Conservation (phyloP, 495 filamentous ascomycete species). For the Peziza echinospora region DNA sequence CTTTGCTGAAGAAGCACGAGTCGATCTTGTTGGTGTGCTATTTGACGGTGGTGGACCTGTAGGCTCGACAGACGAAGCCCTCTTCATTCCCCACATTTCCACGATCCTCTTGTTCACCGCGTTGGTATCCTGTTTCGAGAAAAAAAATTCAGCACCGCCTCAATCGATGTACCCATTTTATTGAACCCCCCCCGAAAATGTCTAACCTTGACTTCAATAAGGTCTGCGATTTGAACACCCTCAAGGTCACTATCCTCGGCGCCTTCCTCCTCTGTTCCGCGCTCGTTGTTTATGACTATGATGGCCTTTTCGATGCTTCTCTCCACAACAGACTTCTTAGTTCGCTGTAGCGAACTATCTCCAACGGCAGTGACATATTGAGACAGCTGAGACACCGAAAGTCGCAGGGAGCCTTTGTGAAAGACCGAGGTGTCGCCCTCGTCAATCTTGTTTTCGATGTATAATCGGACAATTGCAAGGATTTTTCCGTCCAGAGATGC, state of each 20-base stretch:
- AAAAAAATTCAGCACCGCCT: slow-evolving; percentile 2
- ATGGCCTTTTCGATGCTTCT: slow-evolving; percentile 73
- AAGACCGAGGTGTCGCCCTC: slow-evolving; percentile 6
- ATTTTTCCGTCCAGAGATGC: slow-evolving; percentile 12
- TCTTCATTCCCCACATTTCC: slow-evolving; percentile 38
- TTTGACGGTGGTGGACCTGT: slow-evolving; percentile 7
- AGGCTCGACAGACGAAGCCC: slow-evolving; percentile 19
- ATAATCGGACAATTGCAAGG: slow-evolving; percentile 13
- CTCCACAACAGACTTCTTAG: slow-evolving; percentile 34
- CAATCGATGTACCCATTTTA: too few relatives aligned
- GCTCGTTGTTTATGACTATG: slow-evolving; percentile 46
- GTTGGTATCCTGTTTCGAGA: slow-evolving; percentile 39
- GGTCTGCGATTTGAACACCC: slow-evolving; percentile 29
- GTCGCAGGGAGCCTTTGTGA: slow-evolving; percentile 2
- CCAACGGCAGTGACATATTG: slow-evolving; percentile 6
- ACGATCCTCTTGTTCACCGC: slow-evolving; percentile 55
- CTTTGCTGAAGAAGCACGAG: too few relatives aligned
- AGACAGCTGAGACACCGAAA: slow-evolving; percentile 13
- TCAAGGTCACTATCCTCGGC: slow-evolving; percentile 43
- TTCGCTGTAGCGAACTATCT: slow-evolving; percentile 10
- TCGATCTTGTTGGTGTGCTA: slow-evolving; percentile 1
- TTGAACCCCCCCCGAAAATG: slow-evolving; percentile 3
- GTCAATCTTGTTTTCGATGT: slow-evolving; percentile 9
- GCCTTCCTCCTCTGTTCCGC: slow-evolving; percentile 24
- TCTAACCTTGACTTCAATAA: slow-evolving; percentile 13